Evolutionary conservation across 1,139 yeast genomes (phyloP).

Genomic region (Candida sanyaensis): DNA sequence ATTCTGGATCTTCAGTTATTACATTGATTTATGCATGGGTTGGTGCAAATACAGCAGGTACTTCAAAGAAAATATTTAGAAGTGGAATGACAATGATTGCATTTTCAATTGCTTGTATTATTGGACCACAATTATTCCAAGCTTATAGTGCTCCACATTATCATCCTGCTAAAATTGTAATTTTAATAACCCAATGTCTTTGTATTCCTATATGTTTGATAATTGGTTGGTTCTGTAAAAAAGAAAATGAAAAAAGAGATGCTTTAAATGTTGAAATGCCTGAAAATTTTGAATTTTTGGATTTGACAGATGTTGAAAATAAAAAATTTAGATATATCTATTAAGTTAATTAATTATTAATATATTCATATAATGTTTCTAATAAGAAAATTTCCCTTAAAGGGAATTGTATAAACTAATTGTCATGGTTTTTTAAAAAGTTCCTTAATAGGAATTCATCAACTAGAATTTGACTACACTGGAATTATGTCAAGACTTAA

Average conservation of each 20-base stretch:
- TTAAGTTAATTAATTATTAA: constrained; percentile 11
- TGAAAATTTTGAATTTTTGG: constrained; percentile 30
- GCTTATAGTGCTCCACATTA: constrained; percentile 29
- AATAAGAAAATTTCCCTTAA: no score
- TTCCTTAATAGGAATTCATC: no score
- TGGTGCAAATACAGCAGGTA: constrained; percentile 38
- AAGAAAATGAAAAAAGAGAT: constrained; percentile 30
- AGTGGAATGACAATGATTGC: constrained; percentile 36
- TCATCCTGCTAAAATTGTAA: constrained; percentile 36
- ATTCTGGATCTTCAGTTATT: constrained; percentile 37
- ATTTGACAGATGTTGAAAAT: constrained; percentile 39
- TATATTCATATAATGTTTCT: background rate
- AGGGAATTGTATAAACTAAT: no score
- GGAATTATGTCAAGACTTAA: no score
- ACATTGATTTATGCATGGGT: constrained; percentile 38
- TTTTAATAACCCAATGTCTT: constrained; percentile 31
- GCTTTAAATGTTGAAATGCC: constrained; percentile 12
- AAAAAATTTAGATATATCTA: constrained; percentile 33
- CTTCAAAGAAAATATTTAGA: constrained; percentile 32
- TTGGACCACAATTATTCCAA: constrained; percentile 43
- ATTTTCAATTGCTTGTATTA: constrained; percentile 36
- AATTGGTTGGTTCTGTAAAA: constrained; percentile 25
- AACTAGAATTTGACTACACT: no score
- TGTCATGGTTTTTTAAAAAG: no score
- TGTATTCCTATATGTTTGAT: constrained; percentile 32